Percentiles rank a stretch among this genome's conserved stretches.
phyloP scores from a whole-genome alignment of 148 eudicot genomes.

The Fallopia convolvulus region DNA sequence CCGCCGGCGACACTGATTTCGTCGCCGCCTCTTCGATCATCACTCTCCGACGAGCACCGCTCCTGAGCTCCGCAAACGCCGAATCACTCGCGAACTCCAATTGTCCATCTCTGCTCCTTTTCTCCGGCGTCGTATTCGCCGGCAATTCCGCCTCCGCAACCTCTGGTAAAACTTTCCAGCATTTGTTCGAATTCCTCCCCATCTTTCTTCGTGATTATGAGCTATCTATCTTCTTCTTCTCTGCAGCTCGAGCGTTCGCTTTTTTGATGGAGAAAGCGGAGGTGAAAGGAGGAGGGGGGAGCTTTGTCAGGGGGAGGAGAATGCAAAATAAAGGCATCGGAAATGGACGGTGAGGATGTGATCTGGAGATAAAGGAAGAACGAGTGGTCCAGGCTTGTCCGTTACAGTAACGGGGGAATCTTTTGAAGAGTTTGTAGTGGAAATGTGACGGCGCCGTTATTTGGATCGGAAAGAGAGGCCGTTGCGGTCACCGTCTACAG shows the following conservation, averaged over 20 bases:
- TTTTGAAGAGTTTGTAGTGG: slow-evolving; percentile 1
- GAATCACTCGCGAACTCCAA: neutral
- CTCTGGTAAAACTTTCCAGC: neutral
- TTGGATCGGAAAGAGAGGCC: neutral
- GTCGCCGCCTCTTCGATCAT: neutral
- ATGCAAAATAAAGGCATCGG: neutral
- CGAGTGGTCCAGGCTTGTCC: neutral
- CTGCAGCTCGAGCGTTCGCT: neutral
- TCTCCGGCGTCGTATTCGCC: neutral
- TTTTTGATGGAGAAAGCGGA: neutral
- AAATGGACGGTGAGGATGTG: slow-evolving; percentile 3
- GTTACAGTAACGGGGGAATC: slow-evolving; percentile 12
- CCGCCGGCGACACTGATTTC: neutral
- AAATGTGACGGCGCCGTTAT: slow-evolving; percentile 11
- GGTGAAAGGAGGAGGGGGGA: neutral
- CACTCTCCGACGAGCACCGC: neutral
- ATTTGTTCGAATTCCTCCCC: neutral
- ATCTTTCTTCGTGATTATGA: neutral
- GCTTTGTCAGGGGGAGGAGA: slow-evolving; percentile 8
- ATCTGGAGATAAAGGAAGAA: neutral
- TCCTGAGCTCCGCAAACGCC: neutral
- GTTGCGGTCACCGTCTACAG: neutral
- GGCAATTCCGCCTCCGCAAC: neutral
- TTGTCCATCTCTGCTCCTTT: neutral
- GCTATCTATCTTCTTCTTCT: slow-evolving; percentile 8